Conservation (phyloP, 2,329 filamentous ascomycete genomes). For the Epicoccum nigrum region DNA sequence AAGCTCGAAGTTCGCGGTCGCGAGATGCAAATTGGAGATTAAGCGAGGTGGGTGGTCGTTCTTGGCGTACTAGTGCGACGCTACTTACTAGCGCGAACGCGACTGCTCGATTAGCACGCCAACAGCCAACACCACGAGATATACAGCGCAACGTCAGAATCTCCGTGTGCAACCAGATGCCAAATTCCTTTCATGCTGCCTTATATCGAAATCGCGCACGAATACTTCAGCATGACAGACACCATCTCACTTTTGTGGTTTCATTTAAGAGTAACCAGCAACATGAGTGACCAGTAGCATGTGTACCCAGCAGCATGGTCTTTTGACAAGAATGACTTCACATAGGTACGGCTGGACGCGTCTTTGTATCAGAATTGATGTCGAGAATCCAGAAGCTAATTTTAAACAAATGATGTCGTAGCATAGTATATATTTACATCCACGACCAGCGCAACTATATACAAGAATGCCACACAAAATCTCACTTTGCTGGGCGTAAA, state of each 20-base stretch:
- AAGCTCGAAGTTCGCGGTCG: conserved; percentile 16
- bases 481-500: not conserved
- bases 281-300: too few relatives aligned
- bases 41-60: conserved; percentile 4
- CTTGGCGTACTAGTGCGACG: conserved; percentile 15
- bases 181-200: too few relatives aligned
- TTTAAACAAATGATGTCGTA: conserved; percentile 4
- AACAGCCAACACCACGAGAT: not conserved
- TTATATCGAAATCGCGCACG: too few relatives aligned
- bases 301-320: too few relatives aligned
- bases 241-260: too few relatives aligned
- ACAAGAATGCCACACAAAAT: conserved; percentile 4
- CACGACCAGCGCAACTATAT: conserved; percentile 19
- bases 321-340: too few relatives aligned
- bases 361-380: too few relatives aligned
- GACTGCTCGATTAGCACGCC: not conserved
- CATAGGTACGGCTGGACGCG: too few relatives aligned
- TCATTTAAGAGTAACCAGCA: too few relatives aligned
- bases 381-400: not conserved
- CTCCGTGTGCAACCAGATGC: not conserved
- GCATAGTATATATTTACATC: conserved; percentile 7
- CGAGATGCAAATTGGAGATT: conserved; percentile 1
- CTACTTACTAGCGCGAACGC: conserved; percentile 7
- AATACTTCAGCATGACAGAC: too few relatives aligned
- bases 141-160: not conserved